Base-by-base conservation (phyloP, 2,329 filamentous ascomycete genomes). In the Trichoderma aggressivum region DNA sequence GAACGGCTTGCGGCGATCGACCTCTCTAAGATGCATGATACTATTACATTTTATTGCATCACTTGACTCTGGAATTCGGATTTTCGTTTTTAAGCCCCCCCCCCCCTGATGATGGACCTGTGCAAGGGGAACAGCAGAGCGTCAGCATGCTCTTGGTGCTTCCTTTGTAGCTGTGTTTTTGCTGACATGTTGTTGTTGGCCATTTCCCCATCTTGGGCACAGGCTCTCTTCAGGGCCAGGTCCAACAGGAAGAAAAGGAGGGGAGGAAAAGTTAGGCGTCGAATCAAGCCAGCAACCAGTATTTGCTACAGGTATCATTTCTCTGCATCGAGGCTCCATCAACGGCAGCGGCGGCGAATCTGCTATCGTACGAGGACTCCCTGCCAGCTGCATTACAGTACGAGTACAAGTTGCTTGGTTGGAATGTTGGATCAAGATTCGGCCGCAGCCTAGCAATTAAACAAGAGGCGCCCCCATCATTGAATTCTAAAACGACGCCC, bases 401-500 rank as follows among this genome's bases (percentile, higher is more conserved):
- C 18, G 39, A n/a, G 39, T n/a, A 10, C 28, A 30, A 58, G n/a
- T 59, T 59, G 32, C 56, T 28, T 30, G 28, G 26, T 59, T 60
- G 65, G 55, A 68, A 68, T 68, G 53, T 32, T 58, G n/a, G 53
- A 67, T 47, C 34, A 47, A 59, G 53, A 39, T 43, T 36, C 21
- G 59, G 34, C 18, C 36, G 30, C 47, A 65, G 62, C 14, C 55
- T 43, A 47, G 64, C 34, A 59, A 59, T 43, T 59, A 28, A 32
- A 67, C 65, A 59, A 43, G 55, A 47, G 36, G 21, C 18, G n/a
- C 50, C 50, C 50, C 63, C 21, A 53, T 53, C n/a, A 24, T 53
- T 53, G 39, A 50, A 60, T 60, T 30, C 18, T 50, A 60, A 14
- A 50, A 8, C 61, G 28, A 53, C 39, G 59, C 39, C 56, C 55